These are phyloP conservation scores for Xylariaceae sp. DNA, from an alignment of 2,329 filamentous ascomycete genomes.

Conservation along the genomic window DNA sequence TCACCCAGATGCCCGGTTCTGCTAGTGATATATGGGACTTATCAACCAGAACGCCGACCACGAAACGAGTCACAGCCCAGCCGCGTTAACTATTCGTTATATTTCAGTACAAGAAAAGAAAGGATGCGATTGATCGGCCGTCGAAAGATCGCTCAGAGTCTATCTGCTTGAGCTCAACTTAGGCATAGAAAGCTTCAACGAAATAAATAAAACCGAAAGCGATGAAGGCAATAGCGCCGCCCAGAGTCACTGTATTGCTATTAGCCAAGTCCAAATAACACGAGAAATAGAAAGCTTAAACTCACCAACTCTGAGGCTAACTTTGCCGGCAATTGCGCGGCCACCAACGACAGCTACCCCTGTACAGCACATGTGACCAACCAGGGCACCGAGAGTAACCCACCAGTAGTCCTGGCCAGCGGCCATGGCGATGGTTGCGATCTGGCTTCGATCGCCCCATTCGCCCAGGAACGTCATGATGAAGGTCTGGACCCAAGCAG, in stretches of 20 bases:
- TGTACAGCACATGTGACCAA: constrained; percentile 86
- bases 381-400: constrained; percentile 85
- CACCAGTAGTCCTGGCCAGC: constrained; percentile 98
- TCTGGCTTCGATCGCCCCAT: constrained; percentile 97
- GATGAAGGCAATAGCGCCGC: constrained; percentile 85
- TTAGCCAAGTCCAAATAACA: background rate
- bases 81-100: constrained; percentile 4
- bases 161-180: constrained; percentile 7
- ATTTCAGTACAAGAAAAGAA: too few species aligned
- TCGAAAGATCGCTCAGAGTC: too few species aligned
- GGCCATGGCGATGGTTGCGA: constrained; percentile 98
- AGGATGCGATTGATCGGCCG: too few species aligned
- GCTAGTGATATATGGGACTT: constrained; percentile 1
- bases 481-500: constrained; percentile 98
- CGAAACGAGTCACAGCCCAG: constrained; percentile 4
- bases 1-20: constrained; percentile 1
- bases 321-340: constrained; percentile 83
- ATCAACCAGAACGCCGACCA: background rate
- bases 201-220: constrained; percentile 90
- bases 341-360: constrained; percentile 88
- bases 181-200: constrained; percentile 67
- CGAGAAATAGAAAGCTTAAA: constrained; percentile 23
- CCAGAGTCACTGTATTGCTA: constrained; percentile 70
- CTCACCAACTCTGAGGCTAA: constrained; percentile 95
- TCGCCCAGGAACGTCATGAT: constrained; percentile 98